Percentiles rank a stretch among this genome's conserved stretches.
phyloP scores from a whole-genome alignment of 768 basidiomycete genomes.

The Leccinum variicolor region DNA sequence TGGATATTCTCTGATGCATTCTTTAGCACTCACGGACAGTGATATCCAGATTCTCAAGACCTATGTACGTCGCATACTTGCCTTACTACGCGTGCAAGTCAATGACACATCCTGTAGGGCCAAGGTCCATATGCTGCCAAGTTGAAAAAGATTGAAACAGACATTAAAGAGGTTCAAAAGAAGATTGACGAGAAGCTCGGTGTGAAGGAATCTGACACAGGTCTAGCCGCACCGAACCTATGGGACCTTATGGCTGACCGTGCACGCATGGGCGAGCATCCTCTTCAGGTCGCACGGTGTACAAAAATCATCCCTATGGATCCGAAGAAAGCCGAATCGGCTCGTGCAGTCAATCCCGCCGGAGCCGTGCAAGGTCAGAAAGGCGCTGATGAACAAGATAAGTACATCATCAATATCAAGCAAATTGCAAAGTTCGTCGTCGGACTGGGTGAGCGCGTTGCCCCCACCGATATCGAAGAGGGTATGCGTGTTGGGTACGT shows the following conservation, averaged over 20 bases:
- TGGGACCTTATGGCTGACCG: constrained; percentile 97
- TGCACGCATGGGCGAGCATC: constrained; percentile 88
- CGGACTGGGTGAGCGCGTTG: constrained; percentile 92
- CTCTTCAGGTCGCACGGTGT: constrained; percentile 95
- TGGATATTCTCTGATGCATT: constrained; percentile 5
- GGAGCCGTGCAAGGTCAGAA: constrained; percentile 85
- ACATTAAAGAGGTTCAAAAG: constrained; percentile 95
- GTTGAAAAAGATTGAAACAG: constrained; percentile 84
- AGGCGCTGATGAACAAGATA: constrained; percentile 98
- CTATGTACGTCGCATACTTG: constrained; percentile 58
- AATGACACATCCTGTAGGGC: constrained; percentile 51
- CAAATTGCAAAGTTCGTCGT: constrained; percentile 99
- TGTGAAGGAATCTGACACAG: constrained; percentile 98
- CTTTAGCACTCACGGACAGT: constrained; percentile 87
- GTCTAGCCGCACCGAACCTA: constrained; percentile 91
- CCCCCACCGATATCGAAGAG: constrained; percentile 98
- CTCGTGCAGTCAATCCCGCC: constrained; percentile 71
- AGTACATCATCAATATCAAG: constrained; percentile 99
- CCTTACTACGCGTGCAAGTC: background rate
- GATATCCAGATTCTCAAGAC: constrained; percentile 99
- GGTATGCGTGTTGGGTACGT: constrained; percentile 99
- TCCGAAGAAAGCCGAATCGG: constrained; percentile 69
- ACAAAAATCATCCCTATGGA: constrained; percentile 95
- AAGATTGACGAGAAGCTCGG: constrained; percentile 98
- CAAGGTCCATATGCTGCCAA: constrained; percentile 95